These are phyloP conservation scores for Tricharina praecox DNA, from an alignment of 495 filamentous ascomycete species.

Conservation along the genomic window DNA sequence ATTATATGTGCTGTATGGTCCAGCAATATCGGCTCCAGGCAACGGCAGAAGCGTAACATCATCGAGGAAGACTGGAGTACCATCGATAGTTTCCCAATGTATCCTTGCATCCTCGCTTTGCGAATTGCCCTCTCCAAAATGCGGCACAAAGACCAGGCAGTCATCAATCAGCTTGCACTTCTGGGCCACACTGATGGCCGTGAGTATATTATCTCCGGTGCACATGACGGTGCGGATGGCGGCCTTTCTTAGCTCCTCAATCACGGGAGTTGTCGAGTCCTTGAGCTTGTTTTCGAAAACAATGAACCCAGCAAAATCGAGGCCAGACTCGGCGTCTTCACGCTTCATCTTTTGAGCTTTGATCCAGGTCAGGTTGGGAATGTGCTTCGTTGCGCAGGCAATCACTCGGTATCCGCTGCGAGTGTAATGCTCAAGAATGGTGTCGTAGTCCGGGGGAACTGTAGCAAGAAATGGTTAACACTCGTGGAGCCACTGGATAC, in stretches of 20 bases:
- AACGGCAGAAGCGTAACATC: constrained; percentile 54
- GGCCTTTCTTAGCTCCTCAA: constrained; percentile 68
- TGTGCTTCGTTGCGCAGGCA: constrained; percentile 77
- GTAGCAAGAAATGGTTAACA: constrained; percentile 7
- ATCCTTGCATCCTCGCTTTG: constrained; percentile 52
- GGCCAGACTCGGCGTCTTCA: constrained; percentile 57
- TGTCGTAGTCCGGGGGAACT: constrained; percentile 82
- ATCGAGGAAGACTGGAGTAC: constrained; percentile 57
- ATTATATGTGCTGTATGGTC: constrained; percentile 67
- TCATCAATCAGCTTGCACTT: constrained; percentile 75
- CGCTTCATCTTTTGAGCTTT: constrained; percentile 88
- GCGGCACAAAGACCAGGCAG: constrained; percentile 81
- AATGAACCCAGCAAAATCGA: constrained; percentile 88
- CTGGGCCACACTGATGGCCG: constrained; percentile 86
- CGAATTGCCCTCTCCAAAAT: constrained; percentile 58
- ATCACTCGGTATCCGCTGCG: constrained; percentile 96
- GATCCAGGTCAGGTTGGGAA: constrained; percentile 74
- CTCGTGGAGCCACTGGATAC: background rate
- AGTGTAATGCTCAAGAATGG: constrained; percentile 73
- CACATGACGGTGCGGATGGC: constrained; percentile 90
- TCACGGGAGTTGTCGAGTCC: constrained; percentile 54
- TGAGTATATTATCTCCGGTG: constrained; percentile 96
- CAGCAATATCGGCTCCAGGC: constrained; percentile 57
- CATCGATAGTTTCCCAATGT: constrained; percentile 83
- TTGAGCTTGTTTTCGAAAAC: constrained; percentile 99